A percentile compares a stretch with the other conserved stretches of the same genome.
Evolutionary conservation across 352 stramenopile species (phyloP).

Genomic region (Blastocystis sp.): DNA sequence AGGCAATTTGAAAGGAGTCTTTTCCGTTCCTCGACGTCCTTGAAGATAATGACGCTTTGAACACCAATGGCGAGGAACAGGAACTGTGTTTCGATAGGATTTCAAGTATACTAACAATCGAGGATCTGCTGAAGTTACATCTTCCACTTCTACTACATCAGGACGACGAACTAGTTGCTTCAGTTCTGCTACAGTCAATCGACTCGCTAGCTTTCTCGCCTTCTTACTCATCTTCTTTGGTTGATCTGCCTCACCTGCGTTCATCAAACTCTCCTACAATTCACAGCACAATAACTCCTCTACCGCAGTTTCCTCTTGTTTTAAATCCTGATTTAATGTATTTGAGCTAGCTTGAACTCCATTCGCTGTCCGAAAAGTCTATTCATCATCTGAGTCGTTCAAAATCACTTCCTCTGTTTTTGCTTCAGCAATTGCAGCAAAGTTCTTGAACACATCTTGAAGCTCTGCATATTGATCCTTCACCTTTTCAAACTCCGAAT

Average conservation of each 20-base stretch:
- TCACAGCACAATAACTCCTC: not conserved
- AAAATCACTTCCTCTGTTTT: not conserved
- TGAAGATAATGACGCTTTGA: conserved; percentile 97
- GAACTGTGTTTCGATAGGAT: conserved; percentile 88
- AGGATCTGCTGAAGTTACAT: conserved; percentile 90
- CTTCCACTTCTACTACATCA: conserved; percentile 91
- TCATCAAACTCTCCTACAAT: conserved; percentile 53
- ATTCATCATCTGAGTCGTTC: not conserved
- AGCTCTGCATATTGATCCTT: conserved; percentile 52
- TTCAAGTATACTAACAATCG: conserved; percentile 92
- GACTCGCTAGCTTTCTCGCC: conserved; percentile 86
- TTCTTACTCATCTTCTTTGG: conserved; percentile 79
- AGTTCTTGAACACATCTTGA: conserved; percentile 62
- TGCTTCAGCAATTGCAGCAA: conserved; percentile 31
- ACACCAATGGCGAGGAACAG: conserved; percentile 92
- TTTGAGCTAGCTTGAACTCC: not conserved
- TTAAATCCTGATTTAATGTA: not conserved
- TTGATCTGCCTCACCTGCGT: conserved; percentile 26
- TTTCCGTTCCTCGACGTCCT: conserved; percentile 91
- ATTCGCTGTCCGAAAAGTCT: not conserved
- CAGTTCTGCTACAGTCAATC: conserved; percentile 88
- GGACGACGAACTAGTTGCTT: conserved; percentile 86
- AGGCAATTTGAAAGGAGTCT: conserved; percentile 87
- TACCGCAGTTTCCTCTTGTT: conserved; percentile 44
- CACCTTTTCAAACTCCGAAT: conserved; percentile 29